phyloP scores from a whole-genome alignment of 2,329 filamentous ascomycete species.

The Paecilomyces variotii region DNA sequence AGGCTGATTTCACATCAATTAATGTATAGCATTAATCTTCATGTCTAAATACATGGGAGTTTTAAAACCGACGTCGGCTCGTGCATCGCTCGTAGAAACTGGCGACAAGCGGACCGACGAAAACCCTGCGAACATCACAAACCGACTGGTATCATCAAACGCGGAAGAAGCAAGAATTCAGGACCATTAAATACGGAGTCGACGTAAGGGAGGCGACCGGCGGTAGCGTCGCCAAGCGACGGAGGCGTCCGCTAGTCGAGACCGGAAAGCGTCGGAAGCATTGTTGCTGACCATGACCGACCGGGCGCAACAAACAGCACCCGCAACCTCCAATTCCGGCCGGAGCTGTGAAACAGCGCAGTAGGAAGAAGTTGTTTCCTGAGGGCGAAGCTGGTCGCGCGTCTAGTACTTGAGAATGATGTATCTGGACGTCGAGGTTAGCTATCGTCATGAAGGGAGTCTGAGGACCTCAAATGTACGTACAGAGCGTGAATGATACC shows the following conservation, averaged over 20 bases:
- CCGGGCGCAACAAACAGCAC: not conserved
- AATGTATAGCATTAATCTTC: not conserved
- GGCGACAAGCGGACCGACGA: not conserved
- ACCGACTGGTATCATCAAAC: not conserved
- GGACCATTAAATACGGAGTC: not conserved
- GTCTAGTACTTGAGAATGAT: constrained; percentile 82
- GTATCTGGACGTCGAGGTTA: constrained; percentile 44
- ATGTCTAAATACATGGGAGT: not conserved
- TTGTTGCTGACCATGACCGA: not conserved
- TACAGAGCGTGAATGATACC: constrained; percentile 89
- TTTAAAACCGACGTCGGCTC: not conserved
- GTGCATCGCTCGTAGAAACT: not conserved
- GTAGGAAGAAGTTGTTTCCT: not conserved
- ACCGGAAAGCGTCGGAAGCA: not conserved
- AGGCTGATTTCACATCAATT: constrained; percentile 1
- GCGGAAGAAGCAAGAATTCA: not conserved
- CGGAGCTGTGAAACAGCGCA: not conserved
- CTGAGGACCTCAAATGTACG: constrained; percentile 26
- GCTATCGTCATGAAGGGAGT: not conserved
- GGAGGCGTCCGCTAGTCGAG: not conserved
- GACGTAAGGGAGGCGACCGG: not conserved
- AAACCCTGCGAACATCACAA: not conserved
- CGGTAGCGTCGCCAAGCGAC: not conserved
- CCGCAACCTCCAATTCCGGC: not conserved
- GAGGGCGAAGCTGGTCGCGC: constrained; percentile 3